These are phyloP conservation scores for Oidium heveae DNA, from an alignment of 2,329 filamentous ascomycete genomes.

Conservation along the genomic window DNA sequence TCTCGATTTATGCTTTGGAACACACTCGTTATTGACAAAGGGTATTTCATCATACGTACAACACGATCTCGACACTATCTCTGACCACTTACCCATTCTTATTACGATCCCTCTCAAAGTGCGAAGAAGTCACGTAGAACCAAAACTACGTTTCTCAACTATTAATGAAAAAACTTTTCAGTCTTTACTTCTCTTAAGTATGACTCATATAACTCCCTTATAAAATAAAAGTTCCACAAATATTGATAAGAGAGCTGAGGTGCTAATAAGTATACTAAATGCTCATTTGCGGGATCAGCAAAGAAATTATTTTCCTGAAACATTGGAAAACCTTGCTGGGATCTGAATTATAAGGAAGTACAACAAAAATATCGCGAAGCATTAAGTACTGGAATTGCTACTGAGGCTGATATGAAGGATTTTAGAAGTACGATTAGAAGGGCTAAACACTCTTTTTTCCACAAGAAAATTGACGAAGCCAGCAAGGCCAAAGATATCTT, in stretches of 20 bases:
- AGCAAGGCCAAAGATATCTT: neutral
- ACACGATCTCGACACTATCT: neutral
- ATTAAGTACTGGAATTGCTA: neutral
- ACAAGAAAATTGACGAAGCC: neutral
- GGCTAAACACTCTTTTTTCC: neutral
- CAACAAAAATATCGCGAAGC: neutral
- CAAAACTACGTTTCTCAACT: no score
- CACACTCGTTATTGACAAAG: neutral
- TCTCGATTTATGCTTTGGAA: neutral
- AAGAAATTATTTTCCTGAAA: neutral
- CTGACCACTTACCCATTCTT: neutral
- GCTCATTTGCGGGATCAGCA: neutral
- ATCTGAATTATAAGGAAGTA: neutral
- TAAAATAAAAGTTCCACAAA: neutral
- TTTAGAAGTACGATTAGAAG: neutral
- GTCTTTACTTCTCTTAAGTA: no score
- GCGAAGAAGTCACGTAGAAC: no score
- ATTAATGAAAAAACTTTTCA: no score
- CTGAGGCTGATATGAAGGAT: neutral
- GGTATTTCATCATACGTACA: neutral
- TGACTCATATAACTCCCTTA: no score
- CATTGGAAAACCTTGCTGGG: neutral
- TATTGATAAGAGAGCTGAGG: neutral
- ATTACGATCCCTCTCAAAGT: neutral
- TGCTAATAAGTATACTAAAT: neutral